phyloP scores from a whole-genome alignment of 2,329 filamentous ascomycete species.

The Fusarium hostae region DNA sequence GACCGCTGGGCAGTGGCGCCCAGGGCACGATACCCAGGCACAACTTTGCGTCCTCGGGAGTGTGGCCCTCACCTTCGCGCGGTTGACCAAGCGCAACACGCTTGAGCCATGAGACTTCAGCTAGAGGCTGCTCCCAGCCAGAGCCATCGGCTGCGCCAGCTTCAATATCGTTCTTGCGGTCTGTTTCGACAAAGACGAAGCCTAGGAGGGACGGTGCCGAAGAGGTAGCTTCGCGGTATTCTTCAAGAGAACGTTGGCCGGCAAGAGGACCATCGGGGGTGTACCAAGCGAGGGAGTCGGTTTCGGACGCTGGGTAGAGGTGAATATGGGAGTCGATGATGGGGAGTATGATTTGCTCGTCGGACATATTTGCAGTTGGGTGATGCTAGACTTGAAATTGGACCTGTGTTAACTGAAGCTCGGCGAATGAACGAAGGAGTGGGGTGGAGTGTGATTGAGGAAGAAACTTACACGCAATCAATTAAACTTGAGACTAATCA shows the following conservation, averaged over 20 bases:
- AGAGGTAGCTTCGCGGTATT: conserved; percentile 66
- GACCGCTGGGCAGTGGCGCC: conserved; percentile 81
- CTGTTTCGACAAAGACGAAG: conserved; percentile 86
- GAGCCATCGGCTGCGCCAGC: conserved; percentile 57
- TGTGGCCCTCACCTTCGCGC: conserved; percentile 67
- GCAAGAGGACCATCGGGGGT: conserved; percentile 67
- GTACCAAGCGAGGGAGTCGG: conserved; percentile 77
- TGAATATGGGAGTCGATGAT: conserved; percentile 95
- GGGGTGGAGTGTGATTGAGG: not conserved
- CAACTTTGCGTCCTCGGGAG: conserved; percentile 55
- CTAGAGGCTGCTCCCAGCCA: conserved; percentile 75
- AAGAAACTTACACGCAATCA: not conserved
- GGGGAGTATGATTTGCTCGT: conserved; percentile 58
- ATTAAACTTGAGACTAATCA: not conserved
- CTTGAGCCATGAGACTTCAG: conserved; percentile 76
- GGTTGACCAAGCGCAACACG: conserved; percentile 72
- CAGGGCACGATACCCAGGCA: conserved; percentile 82
- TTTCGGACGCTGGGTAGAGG: conserved; percentile 78
- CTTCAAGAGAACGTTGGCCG: conserved; percentile 70
- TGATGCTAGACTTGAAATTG: not conserved
- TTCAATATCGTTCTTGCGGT: conserved; percentile 72
- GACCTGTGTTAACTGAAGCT: not conserved
- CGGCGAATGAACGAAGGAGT: not conserved
- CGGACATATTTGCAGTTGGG: conserved; percentile 47
- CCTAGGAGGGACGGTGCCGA: conserved; percentile 64